A percentile compares a stretch with the other conserved stretches of the same genome.
Evolutionary conservation across 768 basidiomycete genomes (phyloP).

Genomic region (Heimioporus sp.): DNA sequence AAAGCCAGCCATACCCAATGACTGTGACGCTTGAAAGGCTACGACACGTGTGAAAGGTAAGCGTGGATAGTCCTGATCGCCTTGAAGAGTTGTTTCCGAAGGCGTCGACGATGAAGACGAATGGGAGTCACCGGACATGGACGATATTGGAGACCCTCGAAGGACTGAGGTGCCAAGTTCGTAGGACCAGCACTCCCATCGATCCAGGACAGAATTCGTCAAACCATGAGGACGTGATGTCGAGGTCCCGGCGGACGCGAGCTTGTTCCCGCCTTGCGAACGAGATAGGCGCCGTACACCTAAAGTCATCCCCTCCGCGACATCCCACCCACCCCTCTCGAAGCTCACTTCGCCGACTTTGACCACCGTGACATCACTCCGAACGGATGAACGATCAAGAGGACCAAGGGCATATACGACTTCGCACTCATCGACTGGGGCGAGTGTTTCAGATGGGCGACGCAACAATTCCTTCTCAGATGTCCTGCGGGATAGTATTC

Average conservation of each 20-base stretch:
- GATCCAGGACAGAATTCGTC: conserved; percentile 62
- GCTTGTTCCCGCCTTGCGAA: conserved; percentile 31
- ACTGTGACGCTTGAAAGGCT: conserved; percentile 49
- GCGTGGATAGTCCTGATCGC: conserved; percentile 40
- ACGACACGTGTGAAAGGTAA: conserved; percentile 82
- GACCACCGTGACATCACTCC: conserved; percentile 52
- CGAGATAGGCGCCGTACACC: conserved; percentile 72
- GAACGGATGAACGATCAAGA: conserved; percentile 34
- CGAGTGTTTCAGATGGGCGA: conserved; percentile 46
- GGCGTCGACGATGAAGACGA: conserved; percentile 5
- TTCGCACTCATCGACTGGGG: conserved; percentile 35
- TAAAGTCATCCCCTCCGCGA: conserved; percentile 52
- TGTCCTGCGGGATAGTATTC: conserved; percentile 67
- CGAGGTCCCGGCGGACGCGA: conserved; percentile 7
- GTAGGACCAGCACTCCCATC: conserved; percentile 85
- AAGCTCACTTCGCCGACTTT: conserved; percentile 55
- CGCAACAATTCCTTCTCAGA: conserved; percentile 65
- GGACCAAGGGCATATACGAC: conserved; percentile 30
- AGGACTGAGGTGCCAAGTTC: conserved; percentile 52
- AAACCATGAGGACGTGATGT: conserved; percentile 39
- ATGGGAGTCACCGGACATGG: conserved; percentile 35
- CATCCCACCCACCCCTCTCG: conserved; percentile 80
- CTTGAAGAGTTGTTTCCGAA: neutral
- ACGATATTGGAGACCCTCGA: conserved; percentile 50
- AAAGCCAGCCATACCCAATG: conserved; percentile 65